Percentiles rank a stretch among this genome's conserved stretches.
Evolutionary conservation across 2,329 filamentous ascomycete species (phyloP).

Genomic region (Stemphylium beticola): DNA sequence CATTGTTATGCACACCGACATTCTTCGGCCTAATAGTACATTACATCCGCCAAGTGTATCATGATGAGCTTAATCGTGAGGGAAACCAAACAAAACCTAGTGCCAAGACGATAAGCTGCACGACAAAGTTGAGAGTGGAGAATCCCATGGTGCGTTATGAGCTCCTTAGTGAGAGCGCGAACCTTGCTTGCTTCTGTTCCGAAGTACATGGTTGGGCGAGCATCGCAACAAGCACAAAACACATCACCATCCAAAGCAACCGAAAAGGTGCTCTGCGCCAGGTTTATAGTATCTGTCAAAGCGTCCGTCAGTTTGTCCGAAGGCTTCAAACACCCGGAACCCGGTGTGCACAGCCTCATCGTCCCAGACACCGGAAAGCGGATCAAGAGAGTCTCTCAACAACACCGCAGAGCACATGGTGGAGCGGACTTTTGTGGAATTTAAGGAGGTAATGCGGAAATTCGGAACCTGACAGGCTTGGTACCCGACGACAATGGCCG

Average conservation of each 20-base stretch:
- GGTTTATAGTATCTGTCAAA: neutral
- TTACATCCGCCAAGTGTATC: neutral
- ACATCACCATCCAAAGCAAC: neutral
- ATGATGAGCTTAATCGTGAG: neutral
- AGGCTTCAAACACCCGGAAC: neutral
- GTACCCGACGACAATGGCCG: neutral
- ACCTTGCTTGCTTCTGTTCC: neutral
- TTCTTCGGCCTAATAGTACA: neutral
- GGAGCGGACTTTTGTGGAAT: too few relatives aligned
- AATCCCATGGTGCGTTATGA: too few relatives aligned
- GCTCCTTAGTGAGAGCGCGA: neutral
- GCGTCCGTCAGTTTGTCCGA: neutral
- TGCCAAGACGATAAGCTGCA: neutral
- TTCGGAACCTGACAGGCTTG: too few relatives aligned
- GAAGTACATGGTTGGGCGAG: neutral
- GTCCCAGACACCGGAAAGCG: neutral
- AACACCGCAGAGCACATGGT: neutral
- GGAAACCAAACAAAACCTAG: too few relatives aligned
- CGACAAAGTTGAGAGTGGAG: neutral
- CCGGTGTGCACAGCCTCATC: neutral
- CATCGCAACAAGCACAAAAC: neutral
- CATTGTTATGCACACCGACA: neutral
- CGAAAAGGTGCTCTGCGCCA: neutral
- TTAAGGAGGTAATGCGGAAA: too few relatives aligned
- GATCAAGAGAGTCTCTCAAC: neutral